Conservation (phyloP, 1,139 yeast genomes). For the Geotrichum candidum region DNA sequence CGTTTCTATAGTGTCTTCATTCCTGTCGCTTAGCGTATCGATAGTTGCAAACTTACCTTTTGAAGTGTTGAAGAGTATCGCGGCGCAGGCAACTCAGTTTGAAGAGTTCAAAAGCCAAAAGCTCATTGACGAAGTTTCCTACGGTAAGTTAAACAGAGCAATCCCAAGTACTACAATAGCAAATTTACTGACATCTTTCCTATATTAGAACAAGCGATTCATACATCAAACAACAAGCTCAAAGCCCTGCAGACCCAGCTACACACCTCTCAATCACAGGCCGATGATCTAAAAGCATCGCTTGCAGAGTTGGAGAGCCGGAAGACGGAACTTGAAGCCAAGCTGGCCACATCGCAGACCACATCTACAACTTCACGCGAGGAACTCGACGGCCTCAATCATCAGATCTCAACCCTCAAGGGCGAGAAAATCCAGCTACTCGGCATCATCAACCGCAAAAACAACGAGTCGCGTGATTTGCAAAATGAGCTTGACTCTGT, state of each 20-base stretch:
- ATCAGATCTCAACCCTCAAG: slow-evolving; percentile 22
- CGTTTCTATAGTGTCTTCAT: slow-evolving; percentile 19
- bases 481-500: slow-evolving; percentile 49
- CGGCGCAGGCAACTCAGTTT: slow-evolving; percentile 43
- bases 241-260: slow-evolving; percentile 36
- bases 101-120: slow-evolving; percentile 49
- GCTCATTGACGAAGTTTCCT: slow-evolving; percentile 43
- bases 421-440: slow-evolving; percentile 40
- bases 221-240: slow-evolving; percentile 35
- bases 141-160: slow-evolving; percentile 22
- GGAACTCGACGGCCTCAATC: slow-evolving; percentile 22
- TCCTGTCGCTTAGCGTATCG: slow-evolving; percentile 25
- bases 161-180: background rate
- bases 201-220: slow-evolving; percentile 46
- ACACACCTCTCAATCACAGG: slow-evolving; percentile 26
- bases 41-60: slow-evolving; percentile 25
- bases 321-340: slow-evolving; percentile 30
- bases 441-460: slow-evolving; percentile 42
- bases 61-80: slow-evolving; percentile 35
- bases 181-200: slow-evolving; percentile 24
- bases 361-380: slow-evolving; percentile 26
- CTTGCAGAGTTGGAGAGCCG: slow-evolving; percentile 31
- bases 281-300: slow-evolving; percentile 34
- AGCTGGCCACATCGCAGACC: slow-evolving; percentile 30
- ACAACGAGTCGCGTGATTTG: slow-evolving; percentile 45